Evolutionary conservation across 2,329 filamentous ascomycete species (phyloP).

Genomic region (Ophiognomonia clavigignenti-juglandacearum): DNA sequence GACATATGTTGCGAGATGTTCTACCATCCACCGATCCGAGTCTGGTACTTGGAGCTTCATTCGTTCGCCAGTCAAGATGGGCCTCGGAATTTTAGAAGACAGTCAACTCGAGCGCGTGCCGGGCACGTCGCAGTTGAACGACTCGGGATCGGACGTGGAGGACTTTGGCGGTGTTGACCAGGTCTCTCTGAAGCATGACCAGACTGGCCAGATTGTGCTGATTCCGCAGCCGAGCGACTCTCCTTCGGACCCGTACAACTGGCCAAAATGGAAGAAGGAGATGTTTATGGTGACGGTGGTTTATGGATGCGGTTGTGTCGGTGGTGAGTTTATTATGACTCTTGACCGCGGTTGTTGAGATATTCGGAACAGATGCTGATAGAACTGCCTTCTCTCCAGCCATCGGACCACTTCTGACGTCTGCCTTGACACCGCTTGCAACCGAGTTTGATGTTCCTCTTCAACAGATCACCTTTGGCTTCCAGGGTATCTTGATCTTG

Average conservation of each 20-base stretch:
- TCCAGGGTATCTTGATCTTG: slow-evolving; percentile 30
- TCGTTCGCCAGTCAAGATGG: slow-evolving; percentile 15
- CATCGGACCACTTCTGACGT: slow-evolving; percentile 32
- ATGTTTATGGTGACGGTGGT: slow-evolving; percentile 33
- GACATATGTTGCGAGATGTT: too few species aligned
- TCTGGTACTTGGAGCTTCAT: not conserved
- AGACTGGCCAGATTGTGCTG: slow-evolving; percentile 35
- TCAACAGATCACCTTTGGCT: slow-evolving; percentile 28
- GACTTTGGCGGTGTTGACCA: slow-evolving; percentile 14
- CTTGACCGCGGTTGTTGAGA: not conserved
- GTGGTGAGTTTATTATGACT: slow-evolving; percentile 12
- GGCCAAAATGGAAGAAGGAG: slow-evolving; percentile 31
- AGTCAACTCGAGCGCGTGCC: slow-evolving; percentile 23
- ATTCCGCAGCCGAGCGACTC: slow-evolving; percentile 43
- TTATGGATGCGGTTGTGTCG: slow-evolving; percentile 35
- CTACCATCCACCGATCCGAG: not conserved
- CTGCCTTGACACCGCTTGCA: slow-evolving; percentile 30
- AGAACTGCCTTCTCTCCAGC: slow-evolving; percentile 14
- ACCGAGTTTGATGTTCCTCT: slow-evolving; percentile 26
- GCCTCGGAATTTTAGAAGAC: slow-evolving; percentile 22
- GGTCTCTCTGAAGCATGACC: slow-evolving; percentile 22
- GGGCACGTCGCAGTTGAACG: slow-evolving; percentile 22
- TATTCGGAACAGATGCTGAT: not conserved
- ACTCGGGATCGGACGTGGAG: slow-evolving; percentile 18
- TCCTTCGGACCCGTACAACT: slow-evolving; percentile 43